phyloP scores from a whole-genome alignment of 306 rosid genomes.

The Pyrus betulifolia region DNA sequence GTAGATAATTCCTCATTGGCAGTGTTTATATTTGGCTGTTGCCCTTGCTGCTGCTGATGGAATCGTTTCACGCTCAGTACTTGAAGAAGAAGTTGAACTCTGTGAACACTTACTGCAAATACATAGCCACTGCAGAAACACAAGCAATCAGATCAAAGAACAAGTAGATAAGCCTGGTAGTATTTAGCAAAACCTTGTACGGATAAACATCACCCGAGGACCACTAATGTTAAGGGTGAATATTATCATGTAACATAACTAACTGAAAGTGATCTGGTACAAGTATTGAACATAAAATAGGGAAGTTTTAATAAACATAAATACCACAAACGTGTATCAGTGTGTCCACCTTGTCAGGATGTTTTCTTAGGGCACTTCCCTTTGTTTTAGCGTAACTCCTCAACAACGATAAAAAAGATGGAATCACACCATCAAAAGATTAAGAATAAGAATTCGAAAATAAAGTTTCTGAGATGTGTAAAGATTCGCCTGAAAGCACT shows the following conservation, averaged over 20 bases:
- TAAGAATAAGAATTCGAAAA: background rate
- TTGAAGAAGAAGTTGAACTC: constrained; percentile 99
- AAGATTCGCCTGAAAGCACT: constrained; percentile 5
- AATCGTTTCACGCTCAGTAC: constrained; percentile 97
- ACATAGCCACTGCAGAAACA: constrained; percentile 84
- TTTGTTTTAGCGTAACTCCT: background rate
- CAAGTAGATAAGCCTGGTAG: background rate
- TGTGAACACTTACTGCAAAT: constrained; percentile 97
- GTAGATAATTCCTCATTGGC: constrained; percentile 85
- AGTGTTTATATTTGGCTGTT: constrained; percentile 64
- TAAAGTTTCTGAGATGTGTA: background rate
- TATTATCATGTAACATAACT: background rate
- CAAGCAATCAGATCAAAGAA: constrained; percentile 12
- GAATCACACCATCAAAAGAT: background rate
- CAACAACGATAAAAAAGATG: background rate
- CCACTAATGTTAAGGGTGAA: background rate
- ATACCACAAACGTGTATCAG: background rate
- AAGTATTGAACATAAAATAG: background rate
- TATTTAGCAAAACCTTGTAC: background rate
- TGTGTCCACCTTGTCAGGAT: background rate
- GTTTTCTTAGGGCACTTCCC: background rate
- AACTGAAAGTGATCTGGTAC: background rate
- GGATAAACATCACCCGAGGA: background rate
- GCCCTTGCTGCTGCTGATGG: constrained; percentile 87
- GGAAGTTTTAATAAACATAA: background rate